Conservation (phyloP, 176 grass and related monocot genomes). For the Neostapfia colusana region DNA sequence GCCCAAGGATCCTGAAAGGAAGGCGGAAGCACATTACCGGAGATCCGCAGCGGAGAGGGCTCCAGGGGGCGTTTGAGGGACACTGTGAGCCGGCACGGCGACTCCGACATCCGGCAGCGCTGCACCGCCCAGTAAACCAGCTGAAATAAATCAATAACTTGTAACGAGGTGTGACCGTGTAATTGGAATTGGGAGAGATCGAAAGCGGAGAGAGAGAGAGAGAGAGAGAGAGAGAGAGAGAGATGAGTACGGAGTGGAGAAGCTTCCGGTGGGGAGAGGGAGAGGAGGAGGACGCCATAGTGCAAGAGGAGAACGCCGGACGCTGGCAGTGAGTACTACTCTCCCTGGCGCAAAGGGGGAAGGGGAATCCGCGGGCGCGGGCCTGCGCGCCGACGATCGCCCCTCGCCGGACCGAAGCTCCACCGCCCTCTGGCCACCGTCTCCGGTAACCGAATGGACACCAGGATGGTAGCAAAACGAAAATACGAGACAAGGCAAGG, state of each 20-base stretch:
- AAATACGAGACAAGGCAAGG: background rate
- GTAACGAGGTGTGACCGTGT: background rate
- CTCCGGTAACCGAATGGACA: background rate
- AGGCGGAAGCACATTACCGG: conserved; percentile 34
- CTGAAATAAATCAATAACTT: conserved; percentile 31
- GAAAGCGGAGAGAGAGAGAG: background rate
- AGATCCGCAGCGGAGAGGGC: conserved; percentile 41
- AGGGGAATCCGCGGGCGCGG: background rate
- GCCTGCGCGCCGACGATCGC: background rate
- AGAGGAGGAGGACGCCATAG: conserved; percentile 11
- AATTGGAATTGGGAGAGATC: background rate
- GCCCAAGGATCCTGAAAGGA: background rate
- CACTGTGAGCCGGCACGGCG: conserved; percentile 61
- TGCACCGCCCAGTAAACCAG: conserved; percentile 58
- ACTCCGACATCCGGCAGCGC: conserved; percentile 65
- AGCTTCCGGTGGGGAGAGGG: conserved; percentile 42
- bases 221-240: background rate
- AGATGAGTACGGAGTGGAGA: conserved; percentile 31
- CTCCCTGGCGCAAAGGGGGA: background rate
- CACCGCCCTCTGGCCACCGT: background rate
- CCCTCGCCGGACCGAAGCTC: conserved; percentile 10
- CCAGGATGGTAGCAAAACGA: background rate
- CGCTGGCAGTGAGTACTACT: background rate
- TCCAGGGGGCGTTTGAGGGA: conserved; percentile 38
- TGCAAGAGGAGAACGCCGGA: background rate